Percentiles rank a stretch among this genome's conserved stretches.
Evolutionary conservation across 176 grass and related monocot species (phyloP).

Genomic region (Ananas comosus): DNA sequence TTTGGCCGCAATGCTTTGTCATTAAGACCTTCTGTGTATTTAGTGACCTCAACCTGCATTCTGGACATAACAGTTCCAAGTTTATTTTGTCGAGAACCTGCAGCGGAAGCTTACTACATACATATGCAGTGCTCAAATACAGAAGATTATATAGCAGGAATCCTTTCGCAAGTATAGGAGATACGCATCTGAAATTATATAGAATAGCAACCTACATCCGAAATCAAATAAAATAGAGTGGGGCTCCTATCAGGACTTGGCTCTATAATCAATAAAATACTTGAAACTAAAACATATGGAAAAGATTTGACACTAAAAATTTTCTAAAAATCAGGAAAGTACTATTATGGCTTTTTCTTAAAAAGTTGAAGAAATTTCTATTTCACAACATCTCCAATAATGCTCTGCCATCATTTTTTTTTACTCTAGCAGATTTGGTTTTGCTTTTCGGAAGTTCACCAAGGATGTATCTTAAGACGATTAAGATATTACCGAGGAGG

Average conservation of each 20-base stretch:
- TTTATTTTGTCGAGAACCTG: neutral
- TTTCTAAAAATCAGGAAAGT: no score
- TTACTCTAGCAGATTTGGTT: neutral
- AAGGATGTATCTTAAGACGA: neutral
- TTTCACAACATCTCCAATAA: no score
- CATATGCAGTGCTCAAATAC: neutral
- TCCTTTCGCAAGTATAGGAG: neutral
- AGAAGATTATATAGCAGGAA: neutral
- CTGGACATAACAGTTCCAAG: conserved; percentile 24
- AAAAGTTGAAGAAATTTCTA: no score
- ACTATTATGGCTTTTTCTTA: no score
- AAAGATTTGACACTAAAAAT: no score
- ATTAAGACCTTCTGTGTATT: conserved; percentile 91
- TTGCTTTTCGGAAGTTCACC: neutral
- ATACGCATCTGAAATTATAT: neutral
- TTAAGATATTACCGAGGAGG: neutral
- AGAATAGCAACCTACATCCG: neutral
- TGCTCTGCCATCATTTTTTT: no score
- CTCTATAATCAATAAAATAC: no score
- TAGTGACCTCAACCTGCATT: conserved; percentile 99
- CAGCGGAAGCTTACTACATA: neutral
- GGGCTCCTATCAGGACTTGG: no score
- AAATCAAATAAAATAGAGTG: neutral
- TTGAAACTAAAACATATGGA: no score
- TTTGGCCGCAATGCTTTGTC: conserved; percentile 86